Evolutionary conservation across 2,329 filamentous ascomycete genomes (phyloP).

Genomic region (Drechslerella dactyloides): DNA sequence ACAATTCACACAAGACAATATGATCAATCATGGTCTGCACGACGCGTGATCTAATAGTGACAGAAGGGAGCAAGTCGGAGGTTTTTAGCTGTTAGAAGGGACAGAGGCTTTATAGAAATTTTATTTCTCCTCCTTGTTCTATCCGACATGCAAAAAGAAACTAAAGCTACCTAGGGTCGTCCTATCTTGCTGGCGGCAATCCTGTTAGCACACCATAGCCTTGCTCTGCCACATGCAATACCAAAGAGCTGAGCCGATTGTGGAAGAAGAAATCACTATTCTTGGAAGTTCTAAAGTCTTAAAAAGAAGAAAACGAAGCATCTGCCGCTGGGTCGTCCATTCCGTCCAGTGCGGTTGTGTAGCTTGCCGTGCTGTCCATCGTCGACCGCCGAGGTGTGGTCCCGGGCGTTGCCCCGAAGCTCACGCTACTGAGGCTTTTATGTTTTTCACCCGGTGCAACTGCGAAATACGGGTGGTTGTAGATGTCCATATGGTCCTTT

Average conservation of each 20-base stretch:
- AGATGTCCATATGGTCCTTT: slow-evolving; percentile 41
- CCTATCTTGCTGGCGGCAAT: too few species aligned
- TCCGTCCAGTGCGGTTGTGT: slow-evolving; percentile 35
- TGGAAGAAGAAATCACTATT: neutral
- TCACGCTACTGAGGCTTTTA: slow-evolving; percentile 33
- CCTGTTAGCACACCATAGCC: neutral
- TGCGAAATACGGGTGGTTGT: slow-evolving; percentile 45
- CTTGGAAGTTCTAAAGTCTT: neutral
- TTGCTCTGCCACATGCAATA: neutral
- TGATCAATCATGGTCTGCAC: too few species aligned
- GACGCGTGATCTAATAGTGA: too few species aligned
- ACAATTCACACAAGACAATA: slow-evolving; percentile 1
- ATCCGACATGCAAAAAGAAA: too few species aligned
- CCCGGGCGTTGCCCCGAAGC: slow-evolving; percentile 9
- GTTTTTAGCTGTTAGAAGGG: too few species aligned
- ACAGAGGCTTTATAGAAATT: too few species aligned
- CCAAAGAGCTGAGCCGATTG: neutral
- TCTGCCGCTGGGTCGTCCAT: slow-evolving; percentile 16
- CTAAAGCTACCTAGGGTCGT: too few species aligned
- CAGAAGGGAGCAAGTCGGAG: too few species aligned
- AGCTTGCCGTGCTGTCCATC: slow-evolving; percentile 34
- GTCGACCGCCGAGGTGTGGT: slow-evolving; percentile 19
- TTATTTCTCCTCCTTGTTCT: too few species aligned
- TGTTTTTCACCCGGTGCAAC: slow-evolving; percentile 34
- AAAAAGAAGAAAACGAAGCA: slow-evolving; percentile 32